These are phyloP conservation scores for Schizosaccharomyces japonicus DNA, from an alignment of 805 yeast species.

Conservation along the genomic window DNA sequence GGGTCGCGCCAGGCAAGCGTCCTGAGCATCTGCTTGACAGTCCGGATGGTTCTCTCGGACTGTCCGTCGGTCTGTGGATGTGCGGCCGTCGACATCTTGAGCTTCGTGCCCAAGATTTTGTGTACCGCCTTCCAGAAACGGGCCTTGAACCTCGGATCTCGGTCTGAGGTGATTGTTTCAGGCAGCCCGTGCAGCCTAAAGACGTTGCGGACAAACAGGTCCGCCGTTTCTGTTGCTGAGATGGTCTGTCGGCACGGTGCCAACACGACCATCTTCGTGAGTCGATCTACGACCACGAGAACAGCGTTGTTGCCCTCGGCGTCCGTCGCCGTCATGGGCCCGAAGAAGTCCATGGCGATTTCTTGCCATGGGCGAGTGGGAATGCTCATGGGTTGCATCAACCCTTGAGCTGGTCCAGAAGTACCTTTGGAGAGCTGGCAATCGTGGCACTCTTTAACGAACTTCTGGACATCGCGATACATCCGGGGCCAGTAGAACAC, in stretches of 20 bases:
- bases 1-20: neutral
- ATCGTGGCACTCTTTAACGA: neutral
- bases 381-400: neutral
- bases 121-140: neutral
- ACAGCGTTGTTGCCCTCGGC: neutral
- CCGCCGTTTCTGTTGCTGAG: neutral
- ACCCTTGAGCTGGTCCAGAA: neutral
- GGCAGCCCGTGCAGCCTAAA: neutral
- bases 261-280: neutral
- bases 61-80: conserved; percentile 1
- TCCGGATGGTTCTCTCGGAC: neutral
- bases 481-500: neutral
- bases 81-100: neutral
- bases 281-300: neutral
- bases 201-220: neutral
- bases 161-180: neutral
- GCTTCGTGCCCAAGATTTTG: neutral
- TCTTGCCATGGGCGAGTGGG: neutral
- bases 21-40: neutral
- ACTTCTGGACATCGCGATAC: neutral
- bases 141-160: neutral
- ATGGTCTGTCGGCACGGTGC: neutral
- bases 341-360: neutral
- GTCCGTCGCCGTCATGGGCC: neutral
- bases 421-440: neutral